Base-by-base conservation (phyloP, 257 asterid species). In the Nicotiana obtusifolia region DNA sequence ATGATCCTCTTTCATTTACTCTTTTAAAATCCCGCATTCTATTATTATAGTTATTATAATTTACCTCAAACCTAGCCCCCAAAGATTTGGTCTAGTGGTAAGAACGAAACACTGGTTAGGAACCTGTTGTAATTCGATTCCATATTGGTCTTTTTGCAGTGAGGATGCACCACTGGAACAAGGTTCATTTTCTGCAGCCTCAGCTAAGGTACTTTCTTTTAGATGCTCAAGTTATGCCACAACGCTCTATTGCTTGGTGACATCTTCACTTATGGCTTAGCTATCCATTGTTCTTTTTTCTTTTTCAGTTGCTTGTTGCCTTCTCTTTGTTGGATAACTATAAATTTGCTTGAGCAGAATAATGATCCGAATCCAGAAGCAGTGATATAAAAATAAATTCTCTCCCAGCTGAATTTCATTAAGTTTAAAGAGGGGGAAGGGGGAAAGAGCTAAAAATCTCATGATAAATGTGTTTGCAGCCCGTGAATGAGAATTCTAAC, bases 141-240 rank as follows among this genome's bases (percentile, higher is more conserved):
- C 16, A 2, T 47, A 22, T 80, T 67, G 54, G 33, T 67, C 64
- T 76, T 78, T 66, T 15, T 31, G 80, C 83, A 84, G 87, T 30
- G 80, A 54, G 61, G 20, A 19, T 77, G 35, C 80, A n/a, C 62
- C 76, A 59, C 53, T 10, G 30, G 3, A 24, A 35, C 69, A 20
- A 41, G 49, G 37, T 65, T 84, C 81, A 5, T 80, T 84, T 64
- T 76, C 52, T 66, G 16, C 62, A 30, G 76, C 67, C 56, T 66
- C 81, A 81, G 28, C 26, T 5, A 52, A 47, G 87, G 87, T 84
- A 84, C 28, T 76, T 44, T 49, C 52, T 65, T 49, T 20, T 15
- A 69, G 4, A 64, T 76, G 67, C 20, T 82, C 35, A 33, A 11
- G 31, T 69, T 69, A 69, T 69, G 33, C 57, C 31, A 41, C 19